Evolutionary conservation across 2,329 filamentous ascomycete genomes (phyloP), one percentile per base, ranked within the genome.

Genomic region (Pyrenochaeta sp.): DNA sequence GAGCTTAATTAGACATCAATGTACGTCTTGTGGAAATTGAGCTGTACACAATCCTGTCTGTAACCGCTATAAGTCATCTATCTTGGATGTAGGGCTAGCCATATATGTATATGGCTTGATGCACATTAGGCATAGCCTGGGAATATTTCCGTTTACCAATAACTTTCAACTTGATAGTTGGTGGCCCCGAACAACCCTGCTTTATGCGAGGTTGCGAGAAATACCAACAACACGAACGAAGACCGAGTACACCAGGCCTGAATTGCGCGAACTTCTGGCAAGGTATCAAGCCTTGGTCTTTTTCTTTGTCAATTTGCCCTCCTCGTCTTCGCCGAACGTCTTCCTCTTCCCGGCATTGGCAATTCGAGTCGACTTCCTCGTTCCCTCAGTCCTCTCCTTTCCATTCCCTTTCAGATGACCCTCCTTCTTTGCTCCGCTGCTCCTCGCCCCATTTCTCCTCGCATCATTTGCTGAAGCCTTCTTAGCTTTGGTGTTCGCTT

Each of bases 391-490:
- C 44, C 58, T 61, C 50, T 61, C 64, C 50, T 68, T 67, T 8
- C 43, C 58, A 28, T 66, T 63, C 19, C 56, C 59, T 19, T 65
- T 66, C 36, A 56, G 39, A 8, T 62, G 37, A 8, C 52, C 54
- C n/a, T 63, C 55, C 45, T 56, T 63, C 56, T 65, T 68, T 10
- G 58, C 50, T 13, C 52, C 50, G 19, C 40, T 53, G 32, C 65
- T 69, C 48, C 65, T 72, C 22, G 61, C 51, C n/a, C 62, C 54
- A 13, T 60, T 59, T 37, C 68, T 65, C 54, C 67, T 65, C 15
- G 56, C 45, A 24, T n/a, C 12, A 27, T 24, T 44, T 6, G 22
- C 4, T 44, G 24, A 27, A 27, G 25, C 42, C 46, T 68, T 65
- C 56, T 68, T 66, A 9, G 61, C 45, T 24, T 56, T 60, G 15